These are phyloP conservation scores for Hevea brasiliensis DNA, from an alignment of 345 rosid genomes.

Conservation along the genomic window DNA sequence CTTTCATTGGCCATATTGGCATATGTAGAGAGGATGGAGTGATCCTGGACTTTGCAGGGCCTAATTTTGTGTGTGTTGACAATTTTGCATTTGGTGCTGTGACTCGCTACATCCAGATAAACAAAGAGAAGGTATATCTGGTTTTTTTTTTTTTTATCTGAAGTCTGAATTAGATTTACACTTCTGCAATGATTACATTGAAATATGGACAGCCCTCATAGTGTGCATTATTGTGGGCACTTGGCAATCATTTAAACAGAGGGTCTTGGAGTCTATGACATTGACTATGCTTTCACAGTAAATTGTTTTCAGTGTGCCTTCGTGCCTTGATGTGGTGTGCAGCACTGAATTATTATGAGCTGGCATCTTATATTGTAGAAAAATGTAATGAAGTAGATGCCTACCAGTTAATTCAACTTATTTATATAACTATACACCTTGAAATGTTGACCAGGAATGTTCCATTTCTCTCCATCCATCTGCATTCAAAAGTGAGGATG, in stretches of 20 bases:
- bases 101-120: slow-evolving; percentile 73
- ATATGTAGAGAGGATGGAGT: slow-evolving; percentile 94
- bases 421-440: neutral
- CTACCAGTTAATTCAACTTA: neutral
- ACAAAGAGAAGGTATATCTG: slow-evolving; percentile 56
- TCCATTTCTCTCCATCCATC: slow-evolving; percentile 32
- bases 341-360: neutral
- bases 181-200: neutral
- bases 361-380: neutral
- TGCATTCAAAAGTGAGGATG: slow-evolving; percentile 40
- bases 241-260: neutral
- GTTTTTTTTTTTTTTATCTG: neutral
- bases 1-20: slow-evolving; percentile 84
- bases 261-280: neutral
- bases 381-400: no score
- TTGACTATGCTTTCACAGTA: neutral
- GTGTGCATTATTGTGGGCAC: neutral
- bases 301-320: neutral
- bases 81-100: slow-evolving; percentile 80
- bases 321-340: neutral
- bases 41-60: slow-evolving; percentile 90
- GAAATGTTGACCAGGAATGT: slow-evolving; percentile 40
- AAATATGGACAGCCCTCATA: neutral
- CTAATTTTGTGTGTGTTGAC: slow-evolving; percentile 86
- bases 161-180: neutral